phyloP scores from a whole-genome alignment of 1,284 basidiomycete genomes.

The Bondarzewia mesenterica region DNA sequence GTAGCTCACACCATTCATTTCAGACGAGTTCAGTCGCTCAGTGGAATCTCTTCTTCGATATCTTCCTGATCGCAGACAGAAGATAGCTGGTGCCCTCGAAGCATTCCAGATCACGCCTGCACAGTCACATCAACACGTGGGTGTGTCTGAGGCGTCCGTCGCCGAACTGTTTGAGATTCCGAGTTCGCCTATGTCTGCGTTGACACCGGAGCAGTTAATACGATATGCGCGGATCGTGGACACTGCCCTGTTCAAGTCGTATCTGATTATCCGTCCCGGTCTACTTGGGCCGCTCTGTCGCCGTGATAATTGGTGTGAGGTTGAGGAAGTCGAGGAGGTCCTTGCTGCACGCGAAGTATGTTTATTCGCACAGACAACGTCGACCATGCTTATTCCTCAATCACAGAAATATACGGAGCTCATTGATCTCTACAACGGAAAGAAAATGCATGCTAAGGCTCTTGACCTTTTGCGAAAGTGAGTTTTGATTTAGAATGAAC shows the following conservation, averaged over 20 bases:
- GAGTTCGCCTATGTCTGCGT: conserved; percentile 55
- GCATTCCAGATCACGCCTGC: conserved; percentile 64
- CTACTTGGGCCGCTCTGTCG: conserved; percentile 86
- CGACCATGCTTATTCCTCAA: conserved; percentile 1
- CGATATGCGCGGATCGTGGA: conserved; percentile 91
- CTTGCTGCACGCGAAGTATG: conserved; percentile 73
- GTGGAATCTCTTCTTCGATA: conserved; percentile 65
- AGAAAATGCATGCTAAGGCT: conserved; percentile 92
- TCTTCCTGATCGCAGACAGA: conserved; percentile 81
- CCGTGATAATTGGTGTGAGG: conserved; percentile 95
- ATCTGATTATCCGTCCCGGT: conserved; percentile 76
- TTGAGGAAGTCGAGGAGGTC: conserved; percentile 89
- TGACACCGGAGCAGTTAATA: conserved; percentile 76
- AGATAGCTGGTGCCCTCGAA: conserved; percentile 69
- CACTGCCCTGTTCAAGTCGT: conserved; percentile 92
- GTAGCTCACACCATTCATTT: background rate
- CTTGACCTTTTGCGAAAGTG: conserved; percentile 76
- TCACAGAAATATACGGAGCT: conserved; percentile 87
- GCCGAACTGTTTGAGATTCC: conserved; percentile 74
- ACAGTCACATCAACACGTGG: conserved; percentile 52
- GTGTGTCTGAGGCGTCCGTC: conserved; percentile 58
- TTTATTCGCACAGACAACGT: conserved; percentile 6
- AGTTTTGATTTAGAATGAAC: conserved; percentile 17
- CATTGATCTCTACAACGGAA: conserved; percentile 87
- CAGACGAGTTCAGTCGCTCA: conserved; percentile 56